Base-by-base conservation (phyloP, 140 eudicot genomes). In the Erigeron philadelphicus region DNA sequence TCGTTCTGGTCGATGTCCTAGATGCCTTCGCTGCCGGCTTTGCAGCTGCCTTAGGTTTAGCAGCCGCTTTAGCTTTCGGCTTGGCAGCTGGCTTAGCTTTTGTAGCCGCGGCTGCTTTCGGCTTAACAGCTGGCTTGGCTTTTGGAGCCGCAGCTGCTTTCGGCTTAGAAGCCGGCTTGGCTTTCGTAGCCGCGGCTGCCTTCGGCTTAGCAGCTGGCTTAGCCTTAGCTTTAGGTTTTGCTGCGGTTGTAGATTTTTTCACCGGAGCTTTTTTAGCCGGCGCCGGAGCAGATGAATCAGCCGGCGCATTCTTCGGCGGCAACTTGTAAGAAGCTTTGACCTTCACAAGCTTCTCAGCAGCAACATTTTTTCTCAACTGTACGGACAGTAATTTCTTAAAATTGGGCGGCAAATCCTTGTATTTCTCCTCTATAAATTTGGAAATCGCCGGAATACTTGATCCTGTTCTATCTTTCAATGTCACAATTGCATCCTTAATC, bases 401-500 rank as follows among this genome's bases (percentile, higher is more conserved):
- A 48, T 83, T 81, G 8, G 71, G 41, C 0, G 88, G 81, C 18
- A 86, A 70, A 45, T 58, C 45, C 64, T 86, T 86, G 49, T 86
- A 73, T 61, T 86, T 79, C 25, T 81, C 84, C 61, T 83, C 88
- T 15, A 86, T 76, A 68, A 80, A 84, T 64, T 86, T 86, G 15
- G 76, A 55, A 2, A 86, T 86, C 9, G 88, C 92, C 60, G 43
- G 75, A 7, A 67, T 61, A 61, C 92, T 86, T 18, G 92, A 86
- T 0, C 92, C 92, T 0, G 67, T 86, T 52, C 86, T 75, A 50
- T 86, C 88, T 76, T 86, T 86, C 75, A 86, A 64, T 17, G 88
- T 56, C n/a, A 35, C 68, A 38, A 86, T 78, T 9, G 92, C 92
- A 48, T 80, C 92, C 61, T 60, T 75, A 8, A 78, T 73, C 92